Base-by-base conservation (phyloP, 352 stramenopile species). In the Globisporangium radiosum region DNA sequence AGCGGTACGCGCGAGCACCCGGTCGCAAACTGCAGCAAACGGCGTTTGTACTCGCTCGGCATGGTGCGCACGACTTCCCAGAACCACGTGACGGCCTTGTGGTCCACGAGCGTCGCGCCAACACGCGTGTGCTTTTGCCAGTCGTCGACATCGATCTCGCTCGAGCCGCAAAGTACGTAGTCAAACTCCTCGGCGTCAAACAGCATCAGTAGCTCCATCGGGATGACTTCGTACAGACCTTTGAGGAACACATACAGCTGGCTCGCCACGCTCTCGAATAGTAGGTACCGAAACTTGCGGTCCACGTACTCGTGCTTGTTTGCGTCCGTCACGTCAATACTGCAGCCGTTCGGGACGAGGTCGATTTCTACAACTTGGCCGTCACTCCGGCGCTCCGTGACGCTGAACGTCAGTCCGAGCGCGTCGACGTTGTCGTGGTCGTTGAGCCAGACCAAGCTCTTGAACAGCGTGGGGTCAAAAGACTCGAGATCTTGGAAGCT, bases 161-260 rank as follows among this genome's bases (percentile, higher is more conserved):
- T 86, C 43, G 97, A 70, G 25, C 95, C 95, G 57, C 92, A 98
- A 59, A 98, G 76, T 8, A 98, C 54, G 44, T 98, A 78, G 68
- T 98, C 92, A 3, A 98, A 68, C 72, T 98, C 94, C 68, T 98
- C 87, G 60, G 91, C 92, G 66, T 98, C 95, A 65, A 98, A 98
- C 8, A 98, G 78, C 42, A 93, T 90, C 39, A 98, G 69, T 15
- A 98, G 71, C 17, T 92, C 74, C 49, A 91, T 73, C 0, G 92
- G 94, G 39, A 98, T 53, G 10, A 98, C 82, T 60, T 98, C 90
- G 64, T 97, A 97, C 57, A 98, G 91, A 9, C 95, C 95, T 47
- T 81, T 86, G 10, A 98, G 59, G 52, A 98, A 87, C 33, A 73
- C 64, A 48, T 66, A 67, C 7, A 96, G 72, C 65, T 96, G 85